Evolutionary conservation across 2,329 filamentous ascomycete species (phyloP).

Genomic region (Aspergillus sp.): DNA sequence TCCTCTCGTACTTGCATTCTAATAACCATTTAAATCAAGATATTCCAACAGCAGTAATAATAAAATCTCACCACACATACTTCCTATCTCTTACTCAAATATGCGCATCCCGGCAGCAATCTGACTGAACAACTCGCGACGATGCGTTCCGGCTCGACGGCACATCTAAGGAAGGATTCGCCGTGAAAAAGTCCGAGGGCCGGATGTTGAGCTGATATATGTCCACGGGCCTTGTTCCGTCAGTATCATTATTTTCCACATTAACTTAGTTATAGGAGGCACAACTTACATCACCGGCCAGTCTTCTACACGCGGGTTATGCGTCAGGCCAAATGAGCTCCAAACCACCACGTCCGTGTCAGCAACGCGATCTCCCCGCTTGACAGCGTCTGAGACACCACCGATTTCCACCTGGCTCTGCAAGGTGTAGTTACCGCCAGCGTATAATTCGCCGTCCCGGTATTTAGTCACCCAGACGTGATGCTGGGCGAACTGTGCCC

Average conservation of each 20-base stretch:
- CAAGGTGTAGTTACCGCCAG: slow-evolving; percentile 50
- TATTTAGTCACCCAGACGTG: slow-evolving; percentile 51
- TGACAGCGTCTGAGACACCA: slow-evolving; percentile 28
- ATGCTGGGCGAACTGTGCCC: slow-evolving; percentile 51
- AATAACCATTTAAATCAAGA: too few species aligned
- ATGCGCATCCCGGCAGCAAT: slow-evolving; percentile 28
- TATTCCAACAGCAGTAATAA: neutral
- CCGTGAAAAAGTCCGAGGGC: slow-evolving; percentile 49
- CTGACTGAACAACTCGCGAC: slow-evolving; percentile 23
- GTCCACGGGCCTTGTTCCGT: slow-evolving; percentile 28
- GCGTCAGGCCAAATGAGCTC: slow-evolving; percentile 40
- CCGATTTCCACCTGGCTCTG: slow-evolving; percentile 40
- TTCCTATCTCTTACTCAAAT: slow-evolving; percentile 10
- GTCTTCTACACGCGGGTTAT: slow-evolving; percentile 40
- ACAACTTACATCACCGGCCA: slow-evolving; percentile 38
- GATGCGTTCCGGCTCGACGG: slow-evolving; percentile 35
- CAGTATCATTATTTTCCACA: slow-evolving; percentile 2
- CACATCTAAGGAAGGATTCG: slow-evolving; percentile 49
- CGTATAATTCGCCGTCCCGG: slow-evolving; percentile 46
- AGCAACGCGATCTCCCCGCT: slow-evolving; percentile 25
- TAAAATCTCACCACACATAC: neutral
- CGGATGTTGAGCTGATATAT: slow-evolving; percentile 38
- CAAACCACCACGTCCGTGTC: slow-evolving; percentile 40
- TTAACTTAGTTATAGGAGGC: neutral
- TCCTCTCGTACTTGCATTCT: too few species aligned